A percentile compares a stretch with the other conserved stretches of the same genome.
These are phyloP conservation scores for Artemisia annua DNA, from an alignment of 129 eudicot genomes.

Conservation along the genomic window DNA sequence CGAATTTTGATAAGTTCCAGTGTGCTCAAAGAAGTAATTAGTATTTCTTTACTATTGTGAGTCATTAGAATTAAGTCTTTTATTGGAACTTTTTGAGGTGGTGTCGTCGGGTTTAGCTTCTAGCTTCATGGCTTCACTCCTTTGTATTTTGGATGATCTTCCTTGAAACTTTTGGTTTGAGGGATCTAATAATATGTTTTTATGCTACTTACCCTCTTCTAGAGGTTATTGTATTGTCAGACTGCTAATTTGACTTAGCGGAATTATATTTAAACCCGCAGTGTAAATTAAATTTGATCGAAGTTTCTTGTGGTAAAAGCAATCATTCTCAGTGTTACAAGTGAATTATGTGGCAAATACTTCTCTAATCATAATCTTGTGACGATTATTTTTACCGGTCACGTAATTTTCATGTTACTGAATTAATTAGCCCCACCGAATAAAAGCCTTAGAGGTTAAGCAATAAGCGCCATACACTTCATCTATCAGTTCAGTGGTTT, in stretches of 20 bases:
- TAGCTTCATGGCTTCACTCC: conserved; percentile 2
- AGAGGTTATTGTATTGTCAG: background rate
- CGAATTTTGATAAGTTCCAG: conserved; percentile 2
- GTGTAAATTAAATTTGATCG: too few species aligned
- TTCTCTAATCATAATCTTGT: too few species aligned
- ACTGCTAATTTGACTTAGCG: background rate
- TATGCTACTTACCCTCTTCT: too few species aligned
- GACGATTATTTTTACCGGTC: too few species aligned
- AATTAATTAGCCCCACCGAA: too few species aligned
- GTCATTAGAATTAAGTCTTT: background rate
- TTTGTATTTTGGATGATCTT: background rate
- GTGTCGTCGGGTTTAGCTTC: background rate
- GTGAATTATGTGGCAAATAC: too few species aligned
- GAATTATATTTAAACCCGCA: too few species aligned
- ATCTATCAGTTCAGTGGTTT: too few species aligned
- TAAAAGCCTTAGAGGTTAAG: too few species aligned
- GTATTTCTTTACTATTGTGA: background rate
- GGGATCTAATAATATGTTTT: background rate
- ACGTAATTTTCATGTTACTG: too few species aligned
- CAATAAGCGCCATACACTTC: too few species aligned
- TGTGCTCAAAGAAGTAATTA: conserved; percentile 16
- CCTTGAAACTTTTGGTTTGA: background rate
- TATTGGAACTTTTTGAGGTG: background rate
- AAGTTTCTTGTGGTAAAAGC: background rate
- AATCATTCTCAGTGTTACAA: background rate